These are phyloP conservation scores for Kwoniella sp. DNA, from an alignment of 768 basidiomycete genomes.

Conservation along the genomic window DNA sequence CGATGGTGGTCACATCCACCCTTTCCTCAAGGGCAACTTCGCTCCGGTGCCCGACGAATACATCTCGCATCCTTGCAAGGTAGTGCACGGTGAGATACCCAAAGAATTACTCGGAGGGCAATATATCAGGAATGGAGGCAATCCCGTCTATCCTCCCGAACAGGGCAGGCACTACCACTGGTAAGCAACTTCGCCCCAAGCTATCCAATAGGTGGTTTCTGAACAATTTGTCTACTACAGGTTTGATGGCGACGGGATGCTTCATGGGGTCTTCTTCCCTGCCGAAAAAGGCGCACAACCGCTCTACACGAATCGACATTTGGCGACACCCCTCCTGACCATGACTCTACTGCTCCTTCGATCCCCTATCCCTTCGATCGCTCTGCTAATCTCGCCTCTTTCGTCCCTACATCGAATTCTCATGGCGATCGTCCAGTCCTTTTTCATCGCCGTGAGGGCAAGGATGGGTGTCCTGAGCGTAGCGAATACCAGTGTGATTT, in stretches of 20 bases:
- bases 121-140: conserved; percentile 58
- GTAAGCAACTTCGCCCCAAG: conserved; percentile 22
- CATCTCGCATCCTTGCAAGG: conserved; percentile 44
- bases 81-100: conserved; percentile 51
- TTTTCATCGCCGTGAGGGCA: conserved; percentile 50
- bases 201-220: too few species aligned
- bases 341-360: conserved; percentile 43
- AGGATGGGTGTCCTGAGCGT: conserved; percentile 53
- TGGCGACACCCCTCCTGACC: conserved; percentile 44
- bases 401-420: conserved; percentile 53
- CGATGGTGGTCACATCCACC: conserved; percentile 40
- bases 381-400: conserved; percentile 55
- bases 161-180: conserved; percentile 53
- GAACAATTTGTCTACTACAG: conserved; percentile 29
- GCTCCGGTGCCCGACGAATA: conserved; percentile 54
- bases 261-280: conserved; percentile 56
- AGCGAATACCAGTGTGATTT: conserved; percentile 57
- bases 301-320: conserved; percentile 55
- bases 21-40: conserved; percentile 57
- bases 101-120: conserved; percentile 54
- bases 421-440: conserved; percentile 49
- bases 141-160: conserved; percentile 53
- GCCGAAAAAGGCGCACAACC: conserved; percentile 25
- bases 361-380: conserved; percentile 50
- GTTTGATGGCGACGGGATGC: conserved; percentile 59